phyloP scores from a whole-genome alignment of 139 green algal species.

The Chlorella sorokiniana region DNA sequence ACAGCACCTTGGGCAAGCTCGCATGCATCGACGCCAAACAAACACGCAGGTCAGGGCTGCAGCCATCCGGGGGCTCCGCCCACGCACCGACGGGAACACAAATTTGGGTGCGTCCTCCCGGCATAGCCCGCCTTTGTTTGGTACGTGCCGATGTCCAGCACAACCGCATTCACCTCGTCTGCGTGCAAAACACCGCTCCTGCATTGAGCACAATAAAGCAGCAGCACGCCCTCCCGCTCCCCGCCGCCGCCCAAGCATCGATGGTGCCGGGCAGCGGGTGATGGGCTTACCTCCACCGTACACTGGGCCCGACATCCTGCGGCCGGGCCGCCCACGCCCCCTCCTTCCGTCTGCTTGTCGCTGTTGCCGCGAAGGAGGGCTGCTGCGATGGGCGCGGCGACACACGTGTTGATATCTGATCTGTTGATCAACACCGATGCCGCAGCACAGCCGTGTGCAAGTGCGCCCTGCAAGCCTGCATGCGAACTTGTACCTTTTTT shows the following conservation, averaged over 20 bases:
- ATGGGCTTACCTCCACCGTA: slow-evolving; percentile 23
- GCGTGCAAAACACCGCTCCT: too few species aligned
- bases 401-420: too few species aligned
- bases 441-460: neutral
- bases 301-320: slow-evolving; percentile 20
- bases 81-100: slow-evolving; percentile 84
- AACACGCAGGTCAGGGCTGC: neutral
- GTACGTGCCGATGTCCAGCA: slow-evolving; percentile 89
- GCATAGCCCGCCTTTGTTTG: slow-evolving; percentile 90
- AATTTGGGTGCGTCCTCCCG: slow-evolving; percentile 95
- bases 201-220: too few species aligned
- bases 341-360: neutral
- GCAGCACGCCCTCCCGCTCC: neutral
- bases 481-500: too few species aligned
- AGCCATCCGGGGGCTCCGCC: neutral
- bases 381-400: too few species aligned
- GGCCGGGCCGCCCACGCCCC: neutral
- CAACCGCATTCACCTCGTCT: slow-evolving; percentile 96
- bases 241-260: too few species aligned
- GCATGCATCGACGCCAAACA: neutral
- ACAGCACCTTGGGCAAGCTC: neutral
- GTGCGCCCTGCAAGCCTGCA: neutral
- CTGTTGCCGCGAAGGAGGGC: too few species aligned
- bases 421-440: neutral
- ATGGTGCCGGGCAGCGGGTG: neutral